phyloP scores from a whole-genome alignment of 2,329 filamentous ascomycete genomes.

The Talaromyces rugulosus region DNA sequence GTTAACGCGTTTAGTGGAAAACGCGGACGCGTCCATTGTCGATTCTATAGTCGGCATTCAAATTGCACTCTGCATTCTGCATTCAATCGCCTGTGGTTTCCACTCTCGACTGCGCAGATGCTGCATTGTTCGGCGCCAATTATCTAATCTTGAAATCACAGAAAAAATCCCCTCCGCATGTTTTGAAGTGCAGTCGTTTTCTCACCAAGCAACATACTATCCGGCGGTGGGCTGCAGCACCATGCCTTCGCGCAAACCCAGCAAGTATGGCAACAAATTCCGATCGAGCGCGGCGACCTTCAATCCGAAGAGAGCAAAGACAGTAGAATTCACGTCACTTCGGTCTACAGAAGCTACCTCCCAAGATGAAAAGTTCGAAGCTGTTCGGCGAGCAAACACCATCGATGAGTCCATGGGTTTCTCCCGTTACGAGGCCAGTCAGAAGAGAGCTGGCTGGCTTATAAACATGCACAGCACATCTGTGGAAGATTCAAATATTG shows the following conservation, averaged over 20 bases:
- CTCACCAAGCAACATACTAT: background rate
- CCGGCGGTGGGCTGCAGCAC: slow-evolving; percentile 19
- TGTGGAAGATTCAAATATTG: slow-evolving; percentile 76
- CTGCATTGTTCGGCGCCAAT: background rate
- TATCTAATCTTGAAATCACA: background rate
- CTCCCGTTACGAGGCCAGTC: slow-evolving; percentile 80
- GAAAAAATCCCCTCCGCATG: background rate
- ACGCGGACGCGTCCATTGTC: slow-evolving; percentile 30
- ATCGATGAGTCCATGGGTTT: slow-evolving; percentile 98
- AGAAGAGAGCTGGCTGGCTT: slow-evolving; percentile 84
- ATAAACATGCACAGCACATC: slow-evolving; percentile 91
- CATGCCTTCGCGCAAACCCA: slow-evolving; percentile 51
- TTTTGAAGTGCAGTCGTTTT: background rate
- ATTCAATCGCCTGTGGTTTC: background rate
- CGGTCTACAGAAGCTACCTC: slow-evolving; percentile 80
- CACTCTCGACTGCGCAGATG: background rate
- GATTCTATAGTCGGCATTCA: background rate
- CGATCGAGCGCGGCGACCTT: slow-evolving; percentile 40
- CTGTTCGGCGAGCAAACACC: slow-evolving; percentile 72
- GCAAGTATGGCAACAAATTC: slow-evolving; percentile 61
- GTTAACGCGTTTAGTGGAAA: slow-evolving; percentile 27
- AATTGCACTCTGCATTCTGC: background rate
- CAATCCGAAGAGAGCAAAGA: slow-evolving; percentile 60
- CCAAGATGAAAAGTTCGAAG: slow-evolving; percentile 87
- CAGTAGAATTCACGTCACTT: slow-evolving; percentile 71